phyloP scores from a whole-genome alignment of 2,329 filamentous ascomycete genomes.

The Ascochyta fabae region DNA sequence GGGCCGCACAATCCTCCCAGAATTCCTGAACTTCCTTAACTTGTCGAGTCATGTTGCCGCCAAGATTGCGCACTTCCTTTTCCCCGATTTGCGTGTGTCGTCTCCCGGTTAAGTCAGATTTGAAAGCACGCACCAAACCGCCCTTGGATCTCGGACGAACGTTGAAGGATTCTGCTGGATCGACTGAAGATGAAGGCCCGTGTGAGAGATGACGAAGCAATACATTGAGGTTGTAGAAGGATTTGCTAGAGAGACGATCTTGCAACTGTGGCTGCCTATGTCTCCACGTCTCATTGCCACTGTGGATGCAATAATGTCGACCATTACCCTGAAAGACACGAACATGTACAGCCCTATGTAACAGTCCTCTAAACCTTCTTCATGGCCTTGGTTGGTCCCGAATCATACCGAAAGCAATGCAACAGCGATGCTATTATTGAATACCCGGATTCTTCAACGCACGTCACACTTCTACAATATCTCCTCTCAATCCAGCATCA shows the following conservation, averaged over 20 bases:
- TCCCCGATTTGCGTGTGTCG: background rate
- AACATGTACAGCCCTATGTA: slow-evolving; percentile 12
- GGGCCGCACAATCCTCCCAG: slow-evolving; percentile 3
- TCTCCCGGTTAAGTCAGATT: background rate
- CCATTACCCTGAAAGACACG: background rate
- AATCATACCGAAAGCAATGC: background rate
- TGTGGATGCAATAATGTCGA: slow-evolving; percentile 1
- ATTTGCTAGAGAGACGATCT: slow-evolving; percentile 3
- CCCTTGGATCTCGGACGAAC: background rate
- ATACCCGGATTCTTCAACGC: too few species aligned
- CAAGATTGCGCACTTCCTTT: background rate
- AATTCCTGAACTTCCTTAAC: background rate
- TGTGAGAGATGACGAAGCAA: slow-evolving; percentile 5
- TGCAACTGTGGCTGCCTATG: slow-evolving; percentile 2
- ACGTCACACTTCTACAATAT: background rate
- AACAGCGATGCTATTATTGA: background rate
- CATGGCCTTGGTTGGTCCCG: too few species aligned
- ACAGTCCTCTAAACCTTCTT: background rate
- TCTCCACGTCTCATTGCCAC: slow-evolving; percentile 18
- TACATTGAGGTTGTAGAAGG: slow-evolving; percentile 7
- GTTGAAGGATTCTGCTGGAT: background rate
- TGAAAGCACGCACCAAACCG: background rate
- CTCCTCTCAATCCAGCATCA: too few species aligned
- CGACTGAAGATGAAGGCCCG: background rate
- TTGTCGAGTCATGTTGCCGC: slow-evolving; percentile 10